These are phyloP conservation scores for Phyllosticta ampelicida DNA, from an alignment of 2,329 filamentous ascomycete species.

Conservation along the genomic window DNA sequence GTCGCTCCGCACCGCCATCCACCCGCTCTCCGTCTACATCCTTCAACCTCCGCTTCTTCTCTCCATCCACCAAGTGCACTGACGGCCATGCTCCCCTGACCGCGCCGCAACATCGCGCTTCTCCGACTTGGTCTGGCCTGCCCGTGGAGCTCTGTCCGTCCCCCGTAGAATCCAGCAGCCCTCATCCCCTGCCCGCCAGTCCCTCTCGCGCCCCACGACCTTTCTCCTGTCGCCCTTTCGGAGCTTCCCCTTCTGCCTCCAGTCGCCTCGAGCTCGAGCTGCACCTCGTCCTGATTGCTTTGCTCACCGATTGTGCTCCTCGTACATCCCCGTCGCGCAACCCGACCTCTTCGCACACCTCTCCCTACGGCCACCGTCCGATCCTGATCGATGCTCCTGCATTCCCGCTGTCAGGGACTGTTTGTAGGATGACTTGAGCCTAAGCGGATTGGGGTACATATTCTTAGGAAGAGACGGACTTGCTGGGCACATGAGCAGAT, in stretches of 20 bases:
- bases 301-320: background rate
- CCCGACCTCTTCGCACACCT: background rate
- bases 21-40: background rate
- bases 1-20: background rate
- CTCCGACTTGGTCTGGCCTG: background rate
- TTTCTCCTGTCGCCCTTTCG: background rate
- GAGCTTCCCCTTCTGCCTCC: background rate
- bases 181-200: constrained; percentile 8
- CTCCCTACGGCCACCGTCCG: background rate
- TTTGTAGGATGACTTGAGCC: constrained; percentile 9
- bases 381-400: background rate
- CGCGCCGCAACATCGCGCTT: background rate
- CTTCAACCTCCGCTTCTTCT: background rate
- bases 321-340: background rate
- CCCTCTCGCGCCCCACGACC: background rate
- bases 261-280: background rate
- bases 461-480: constrained; percentile 8
- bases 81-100: constrained; percentile 7
- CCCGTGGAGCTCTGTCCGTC: constrained; percentile 4
- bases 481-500: background rate
- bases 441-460: background rate
- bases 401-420: background rate
- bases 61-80: background rate
- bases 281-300: background rate
- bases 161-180: constrained; percentile 9